Percentiles rank a stretch among this genome's conserved stretches.
phyloP scores from a whole-genome alignment of 257 asterid species.

The Catharanthus roseus region DNA sequence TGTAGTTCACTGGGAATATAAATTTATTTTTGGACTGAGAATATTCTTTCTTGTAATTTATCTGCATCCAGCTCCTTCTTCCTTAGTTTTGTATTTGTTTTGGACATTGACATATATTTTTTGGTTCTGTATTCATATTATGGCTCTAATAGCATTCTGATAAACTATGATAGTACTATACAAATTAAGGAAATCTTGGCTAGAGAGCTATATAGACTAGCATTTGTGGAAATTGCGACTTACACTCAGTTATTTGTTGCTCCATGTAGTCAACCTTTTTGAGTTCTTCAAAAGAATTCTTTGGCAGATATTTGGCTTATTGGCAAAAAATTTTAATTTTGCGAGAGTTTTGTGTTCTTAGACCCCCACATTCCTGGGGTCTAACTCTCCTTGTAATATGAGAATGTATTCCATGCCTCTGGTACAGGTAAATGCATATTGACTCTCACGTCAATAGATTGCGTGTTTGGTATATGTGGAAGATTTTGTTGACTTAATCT shows the following conservation, averaged over 20 bases:
- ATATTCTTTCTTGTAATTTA: not conserved
- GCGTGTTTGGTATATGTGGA: not conserved
- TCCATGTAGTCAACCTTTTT: not conserved
- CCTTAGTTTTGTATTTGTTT: not conserved
- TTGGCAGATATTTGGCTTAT: not conserved
- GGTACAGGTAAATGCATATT: not conserved
- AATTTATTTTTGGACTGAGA: not conserved
- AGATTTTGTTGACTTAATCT: slow-evolving; percentile 7
- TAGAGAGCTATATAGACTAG: not conserved
- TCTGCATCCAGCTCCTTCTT: not conserved
- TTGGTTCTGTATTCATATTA: not conserved
- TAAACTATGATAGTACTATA: slow-evolving; percentile 1
- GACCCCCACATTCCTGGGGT: not conserved
- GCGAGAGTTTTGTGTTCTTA: not conserved
- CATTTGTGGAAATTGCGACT: not conserved
- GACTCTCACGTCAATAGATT: not conserved
- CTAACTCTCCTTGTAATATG: not conserved
- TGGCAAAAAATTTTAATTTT: not conserved
- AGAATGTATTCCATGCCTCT: not conserved
- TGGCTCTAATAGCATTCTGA: not conserved
- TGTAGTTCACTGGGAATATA: not conserved
- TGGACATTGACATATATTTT: not conserved
- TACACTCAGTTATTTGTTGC: not conserved
- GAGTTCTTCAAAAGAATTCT: not conserved
- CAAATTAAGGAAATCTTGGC: not conserved